Evolutionary conservation across 345 rosid genomes (phyloP).

Genomic region (Combretum micranthum): DNA sequence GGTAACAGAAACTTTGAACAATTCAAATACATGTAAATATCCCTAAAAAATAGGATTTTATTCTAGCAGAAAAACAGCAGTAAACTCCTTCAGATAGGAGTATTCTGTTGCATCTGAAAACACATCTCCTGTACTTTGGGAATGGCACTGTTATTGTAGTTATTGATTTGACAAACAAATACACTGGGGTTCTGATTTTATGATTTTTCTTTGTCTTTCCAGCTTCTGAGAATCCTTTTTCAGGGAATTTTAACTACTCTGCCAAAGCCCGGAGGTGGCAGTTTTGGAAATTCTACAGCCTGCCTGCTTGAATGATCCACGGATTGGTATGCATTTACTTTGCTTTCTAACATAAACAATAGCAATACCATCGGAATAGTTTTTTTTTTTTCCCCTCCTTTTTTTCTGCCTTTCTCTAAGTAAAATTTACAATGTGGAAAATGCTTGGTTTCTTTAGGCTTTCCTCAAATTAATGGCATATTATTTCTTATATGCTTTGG

Average conservation of each 20-base stretch:
- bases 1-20: no score
- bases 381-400: not conserved
- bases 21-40: no score
- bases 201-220: slow-evolving; percentile 18
- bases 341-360: not conserved
- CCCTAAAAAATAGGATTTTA: no score
- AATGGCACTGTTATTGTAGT: not conserved
- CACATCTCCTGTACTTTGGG: no score
- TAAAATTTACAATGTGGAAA: no score
- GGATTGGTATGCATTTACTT: slow-evolving; percentile 54
- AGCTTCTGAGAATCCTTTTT: slow-evolving; percentile 87
- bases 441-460: no score
- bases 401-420: not conserved
- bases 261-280: slow-evolving; percentile 94
- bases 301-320: slow-evolving; percentile 92
- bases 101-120: no score
- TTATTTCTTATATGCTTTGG: slow-evolving; percentile 13
- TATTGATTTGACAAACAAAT: not conserved
- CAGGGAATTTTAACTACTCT: slow-evolving; percentile 71
- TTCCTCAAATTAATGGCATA: no score
- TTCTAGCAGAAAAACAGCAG: no score
- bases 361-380: no score
- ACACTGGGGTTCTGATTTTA: slow-evolving; percentile 1
- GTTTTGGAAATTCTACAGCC: slow-evolving; percentile 87
- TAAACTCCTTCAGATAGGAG: no score